Evolutionary conservation across 345 rosid species (phyloP).

Genomic region (Draba incana): DNA sequence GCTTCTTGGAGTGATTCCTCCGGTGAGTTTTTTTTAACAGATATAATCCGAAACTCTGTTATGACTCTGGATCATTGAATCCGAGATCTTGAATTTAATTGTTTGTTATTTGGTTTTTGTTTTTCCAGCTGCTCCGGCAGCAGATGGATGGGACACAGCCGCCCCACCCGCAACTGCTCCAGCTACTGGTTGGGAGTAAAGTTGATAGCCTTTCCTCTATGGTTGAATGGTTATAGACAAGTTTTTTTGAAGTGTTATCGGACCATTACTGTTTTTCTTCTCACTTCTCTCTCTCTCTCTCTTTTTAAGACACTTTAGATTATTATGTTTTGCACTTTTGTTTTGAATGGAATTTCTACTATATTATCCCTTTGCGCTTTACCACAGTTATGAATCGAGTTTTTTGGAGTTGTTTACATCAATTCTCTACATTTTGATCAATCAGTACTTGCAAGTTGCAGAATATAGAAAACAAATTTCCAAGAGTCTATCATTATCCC

Average conservation of each 20-base stretch:
- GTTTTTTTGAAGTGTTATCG: slow-evolving; percentile 28
- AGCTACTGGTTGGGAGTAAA: slow-evolving; percentile 51
- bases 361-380: background rate
- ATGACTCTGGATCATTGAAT: background rate
- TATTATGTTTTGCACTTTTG: slow-evolving; percentile 30
- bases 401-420: background rate
- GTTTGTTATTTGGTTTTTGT: background rate
- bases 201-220: slow-evolving; percentile 10
- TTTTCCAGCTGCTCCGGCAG: slow-evolving; percentile 32
- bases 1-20: slow-evolving; percentile 50
- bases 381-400: background rate
- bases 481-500: no score
- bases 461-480: no score
- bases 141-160: slow-evolving; percentile 56
- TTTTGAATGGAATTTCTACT: slow-evolving; percentile 30
- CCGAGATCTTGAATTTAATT: background rate
- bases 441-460: no score
- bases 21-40: slow-evolving; percentile 24
- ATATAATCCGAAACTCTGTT: slow-evolving; percentile 5
- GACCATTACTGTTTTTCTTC: slow-evolving; percentile 26
- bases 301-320: slow-evolving; percentile 26
- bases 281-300: slow-evolving; percentile 21
- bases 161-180: slow-evolving; percentile 41
- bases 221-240: slow-evolving; percentile 27
- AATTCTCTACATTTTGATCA: background rate